phyloP scores from a whole-genome alignment of 345 rosid species.

The Theobroma cacao region DNA sequence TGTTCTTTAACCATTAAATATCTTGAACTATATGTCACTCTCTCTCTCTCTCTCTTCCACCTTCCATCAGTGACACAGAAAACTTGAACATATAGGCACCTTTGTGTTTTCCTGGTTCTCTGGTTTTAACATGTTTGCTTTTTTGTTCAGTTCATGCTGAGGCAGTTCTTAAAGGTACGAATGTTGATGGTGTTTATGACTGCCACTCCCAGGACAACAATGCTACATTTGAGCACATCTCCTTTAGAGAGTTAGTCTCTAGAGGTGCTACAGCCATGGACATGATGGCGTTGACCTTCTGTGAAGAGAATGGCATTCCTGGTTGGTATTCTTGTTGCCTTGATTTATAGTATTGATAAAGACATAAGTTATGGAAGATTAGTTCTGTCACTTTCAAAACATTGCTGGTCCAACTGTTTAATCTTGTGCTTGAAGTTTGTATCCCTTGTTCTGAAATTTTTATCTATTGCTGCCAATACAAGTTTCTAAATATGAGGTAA shows the following conservation, averaged over 20 bases:
- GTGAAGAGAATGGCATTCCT: constrained; percentile 88
- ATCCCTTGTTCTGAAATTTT: neutral
- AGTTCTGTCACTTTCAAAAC: neutral
- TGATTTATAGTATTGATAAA: neutral
- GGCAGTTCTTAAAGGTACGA: constrained; percentile 83
- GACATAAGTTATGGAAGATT: neutral
- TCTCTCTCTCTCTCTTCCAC: neutral
- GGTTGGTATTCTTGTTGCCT: constrained; percentile 39
- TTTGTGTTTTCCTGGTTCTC: neutral
- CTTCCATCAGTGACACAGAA: neutral
- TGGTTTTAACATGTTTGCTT: constrained; percentile 2
- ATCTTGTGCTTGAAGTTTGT: neutral
- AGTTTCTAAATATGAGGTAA: neutral
- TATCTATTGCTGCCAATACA: neutral
- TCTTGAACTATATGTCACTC: neutral
- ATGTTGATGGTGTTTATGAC: constrained; percentile 73
- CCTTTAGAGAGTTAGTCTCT: constrained; percentile 65
- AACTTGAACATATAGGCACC: neutral
- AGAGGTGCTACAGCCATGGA: constrained; percentile 75
- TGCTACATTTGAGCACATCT: constrained; percentile 58
- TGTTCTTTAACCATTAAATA: neutral
- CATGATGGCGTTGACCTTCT: constrained; percentile 71
- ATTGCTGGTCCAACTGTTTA: neutral
- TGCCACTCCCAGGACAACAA: constrained; percentile 60
- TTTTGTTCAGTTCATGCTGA: constrained; percentile 67